Evolutionary conservation across 257 asterid genomes (phyloP), one percentile per base, ranked within the genome.

Genomic region (Apocynum venetum): DNA sequence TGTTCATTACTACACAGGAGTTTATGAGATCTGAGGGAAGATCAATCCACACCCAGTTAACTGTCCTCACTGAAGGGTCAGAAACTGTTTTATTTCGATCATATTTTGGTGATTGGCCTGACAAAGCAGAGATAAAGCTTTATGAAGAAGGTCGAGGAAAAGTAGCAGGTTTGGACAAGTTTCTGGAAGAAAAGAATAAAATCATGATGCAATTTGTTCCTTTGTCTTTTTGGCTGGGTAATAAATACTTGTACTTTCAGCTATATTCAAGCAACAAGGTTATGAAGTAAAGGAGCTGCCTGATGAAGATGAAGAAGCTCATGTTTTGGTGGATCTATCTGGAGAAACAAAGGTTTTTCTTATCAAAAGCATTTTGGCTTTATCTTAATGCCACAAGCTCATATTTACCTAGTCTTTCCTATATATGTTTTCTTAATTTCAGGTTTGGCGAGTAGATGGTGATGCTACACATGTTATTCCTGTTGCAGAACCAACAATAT

Each of bases 391-490:
- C 63, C 61, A 11, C 40, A 40, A 57, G 47, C 40, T 48, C 40
- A 44, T 67, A 38, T 47, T 49, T 31, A 60, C 63, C 46, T 41
- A 63, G 9, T 7, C 67, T 76, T 55, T 41, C 71, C 60, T 59
- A 44, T 46, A 17, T 15, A n/a, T 72, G 76, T 35, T 56, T 61
- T 80, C 40, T 75, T 35, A 60, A 55, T 19, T 52, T 68, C 79
- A 93, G 98, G 97, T 93, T 78, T 90, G 97, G 97, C 90, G 86
- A 49, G 92, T 89, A 76, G 87, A 86, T 63, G 88, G 89, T 73
- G 80, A 86, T 31, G 85, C 83, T 55, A 85, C 85, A 84, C 76
- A 82, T 55, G 86, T 82, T 75, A 87, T 93, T 53, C 74, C 83
- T 78, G 84, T 83, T 41, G 78, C 84, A 8, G 90, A 87, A 48